Evolutionary conservation across 1,284 basidiomycete genomes (phyloP).

Genomic region (Ceratobasidium sp.): DNA sequence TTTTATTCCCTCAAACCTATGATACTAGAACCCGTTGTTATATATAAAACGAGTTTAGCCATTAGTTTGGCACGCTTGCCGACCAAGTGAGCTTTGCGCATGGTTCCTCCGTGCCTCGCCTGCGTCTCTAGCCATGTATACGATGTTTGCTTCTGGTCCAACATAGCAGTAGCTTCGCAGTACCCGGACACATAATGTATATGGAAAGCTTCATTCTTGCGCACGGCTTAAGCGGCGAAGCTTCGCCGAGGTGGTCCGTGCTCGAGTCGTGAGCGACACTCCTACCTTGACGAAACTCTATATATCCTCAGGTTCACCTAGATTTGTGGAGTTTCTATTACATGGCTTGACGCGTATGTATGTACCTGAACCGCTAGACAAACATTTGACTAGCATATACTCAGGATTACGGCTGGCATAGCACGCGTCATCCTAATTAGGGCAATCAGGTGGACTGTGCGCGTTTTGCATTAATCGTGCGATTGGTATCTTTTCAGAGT

Average conservation of each 20-base stretch:
- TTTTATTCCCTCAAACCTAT: no score
- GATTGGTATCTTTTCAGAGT: not conserved
- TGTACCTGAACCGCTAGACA: not conserved
- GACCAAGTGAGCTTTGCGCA: no score
- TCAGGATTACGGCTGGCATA: not conserved
- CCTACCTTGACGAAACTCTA: not conserved
- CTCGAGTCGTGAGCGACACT: not conserved
- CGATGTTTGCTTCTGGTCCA: no score
- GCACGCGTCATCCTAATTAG: conserved; percentile 38
- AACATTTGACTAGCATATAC: not conserved
- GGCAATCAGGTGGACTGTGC: conserved; percentile 37
- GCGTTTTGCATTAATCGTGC: not conserved
- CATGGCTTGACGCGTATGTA: not conserved
- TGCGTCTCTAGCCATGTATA: no score
- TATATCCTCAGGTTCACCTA: not conserved
- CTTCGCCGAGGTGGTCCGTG: conserved; percentile 11
- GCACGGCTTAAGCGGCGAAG: not conserved
- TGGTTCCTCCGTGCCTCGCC: no score
- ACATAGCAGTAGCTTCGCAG: not conserved
- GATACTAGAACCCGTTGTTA: no score
- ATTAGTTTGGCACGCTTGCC: no score
- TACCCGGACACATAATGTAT: not conserved
- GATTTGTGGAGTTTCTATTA: not conserved
- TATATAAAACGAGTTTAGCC: no score
- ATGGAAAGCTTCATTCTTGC: not conserved